These are phyloP conservation scores for Westerdykella sp. DNA, from an alignment of 2,329 filamentous ascomycete species.

Conservation along the genomic window DNA sequence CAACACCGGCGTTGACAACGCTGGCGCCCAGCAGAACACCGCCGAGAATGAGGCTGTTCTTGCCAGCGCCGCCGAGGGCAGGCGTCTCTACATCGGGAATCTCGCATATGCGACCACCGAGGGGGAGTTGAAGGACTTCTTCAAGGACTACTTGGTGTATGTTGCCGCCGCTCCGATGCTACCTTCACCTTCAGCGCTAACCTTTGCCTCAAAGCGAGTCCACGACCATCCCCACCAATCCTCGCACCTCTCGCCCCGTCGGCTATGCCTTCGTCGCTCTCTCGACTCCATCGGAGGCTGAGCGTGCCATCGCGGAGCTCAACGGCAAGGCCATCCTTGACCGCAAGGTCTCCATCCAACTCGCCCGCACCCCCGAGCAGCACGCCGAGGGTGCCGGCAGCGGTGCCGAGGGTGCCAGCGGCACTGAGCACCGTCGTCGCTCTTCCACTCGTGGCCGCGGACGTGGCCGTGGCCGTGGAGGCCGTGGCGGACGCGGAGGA, in stretches of 20 bases:
- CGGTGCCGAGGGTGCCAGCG: conserved; percentile 65
- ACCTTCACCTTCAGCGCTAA: conserved; percentile 6
- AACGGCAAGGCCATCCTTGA: conserved; percentile 97
- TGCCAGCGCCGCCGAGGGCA: conserved; percentile 95
- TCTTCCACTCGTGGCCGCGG: conserved; percentile 51
- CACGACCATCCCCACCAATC: conserved; percentile 98
- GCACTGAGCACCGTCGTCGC: conserved; percentile 55
- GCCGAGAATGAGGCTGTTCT: conserved; percentile 84
- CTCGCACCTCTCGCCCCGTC: conserved; percentile 94
- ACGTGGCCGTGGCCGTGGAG: conserved; percentile 56
- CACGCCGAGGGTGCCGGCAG: conserved; percentile 67
- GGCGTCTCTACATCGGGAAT: conserved; percentile 99
- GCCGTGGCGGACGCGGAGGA: conserved; percentile 56
- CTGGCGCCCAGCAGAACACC: conserved; percentile 58
- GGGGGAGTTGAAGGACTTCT: conserved; percentile 99
- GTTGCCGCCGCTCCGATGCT: conserved; percentile 40
- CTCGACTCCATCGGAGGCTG: conserved; percentile 86
- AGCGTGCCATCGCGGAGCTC: conserved; percentile 90
- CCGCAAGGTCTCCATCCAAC: conserved; percentile 98
- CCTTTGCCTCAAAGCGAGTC: conserved; percentile 64
- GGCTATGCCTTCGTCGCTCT: conserved; percentile 99
- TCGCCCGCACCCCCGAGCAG: conserved; percentile 93
- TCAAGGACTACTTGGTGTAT: conserved; percentile 99
- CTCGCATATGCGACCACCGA: conserved; percentile 99
- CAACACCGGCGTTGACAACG: conserved; percentile 49